Conservation (phyloP, 345 rosid genomes). For the Eucalyptus regnans region DNA sequence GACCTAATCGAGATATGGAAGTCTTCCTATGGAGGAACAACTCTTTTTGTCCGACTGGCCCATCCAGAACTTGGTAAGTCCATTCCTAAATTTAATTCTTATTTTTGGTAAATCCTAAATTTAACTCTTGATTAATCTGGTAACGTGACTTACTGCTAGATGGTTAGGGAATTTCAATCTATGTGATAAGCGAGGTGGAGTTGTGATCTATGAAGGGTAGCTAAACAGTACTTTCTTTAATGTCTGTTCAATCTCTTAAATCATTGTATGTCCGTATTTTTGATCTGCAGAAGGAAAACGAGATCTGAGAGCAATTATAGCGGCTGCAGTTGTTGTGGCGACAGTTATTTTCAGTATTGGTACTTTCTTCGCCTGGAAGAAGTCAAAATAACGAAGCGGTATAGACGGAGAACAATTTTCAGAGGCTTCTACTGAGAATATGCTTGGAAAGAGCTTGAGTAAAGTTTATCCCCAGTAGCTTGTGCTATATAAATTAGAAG, state of each 20-base stretch:
- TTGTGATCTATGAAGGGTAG: background rate
- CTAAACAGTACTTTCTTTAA: background rate
- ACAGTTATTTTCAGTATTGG: background rate
- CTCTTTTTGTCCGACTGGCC: background rate
- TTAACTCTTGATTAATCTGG: background rate
- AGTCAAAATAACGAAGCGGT: background rate
- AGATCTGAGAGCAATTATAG: background rate
- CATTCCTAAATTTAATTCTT: background rate
- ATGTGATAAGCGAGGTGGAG: background rate
- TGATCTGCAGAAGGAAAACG: background rate
- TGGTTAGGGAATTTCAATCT: background rate
- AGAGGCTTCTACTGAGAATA: background rate
- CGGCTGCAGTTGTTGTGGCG: background rate
- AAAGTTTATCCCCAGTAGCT: slow-evolving; percentile 3
- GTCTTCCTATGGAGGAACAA: background rate
- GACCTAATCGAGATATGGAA: background rate
- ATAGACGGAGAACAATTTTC: background rate
- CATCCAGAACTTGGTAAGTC: slow-evolving; percentile 1
- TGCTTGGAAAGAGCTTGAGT: background rate
- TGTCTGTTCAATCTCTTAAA: background rate
- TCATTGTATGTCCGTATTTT: background rate
- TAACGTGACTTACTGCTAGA: background rate
- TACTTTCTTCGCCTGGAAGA: background rate
- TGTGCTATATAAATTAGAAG: slow-evolving; percentile 19
- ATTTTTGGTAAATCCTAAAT: background rate